These are phyloP conservation scores for Aphanomyces stellatus DNA, from an alignment of 352 stramenopile genomes.

Conservation along the genomic window DNA sequence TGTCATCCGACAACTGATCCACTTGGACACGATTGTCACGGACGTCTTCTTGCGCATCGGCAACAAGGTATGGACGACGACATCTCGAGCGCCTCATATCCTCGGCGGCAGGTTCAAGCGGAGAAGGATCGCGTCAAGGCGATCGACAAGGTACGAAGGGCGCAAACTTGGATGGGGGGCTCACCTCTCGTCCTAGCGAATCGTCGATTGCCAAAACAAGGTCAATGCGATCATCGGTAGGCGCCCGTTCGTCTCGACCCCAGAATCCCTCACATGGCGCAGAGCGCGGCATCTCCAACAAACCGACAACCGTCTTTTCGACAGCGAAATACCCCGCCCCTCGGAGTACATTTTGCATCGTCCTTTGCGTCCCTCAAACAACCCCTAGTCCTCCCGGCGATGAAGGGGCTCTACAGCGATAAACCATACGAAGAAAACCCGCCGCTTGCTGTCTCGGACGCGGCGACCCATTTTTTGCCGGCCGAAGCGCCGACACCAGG, in stretches of 20 bases:
- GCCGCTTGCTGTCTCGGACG: slow-evolving; percentile 55
- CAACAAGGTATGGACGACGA: slow-evolving; percentile 49
- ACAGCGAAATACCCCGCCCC: slow-evolving; percentile 81
- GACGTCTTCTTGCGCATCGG: slow-evolving; percentile 76
- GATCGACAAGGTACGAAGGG: slow-evolving; percentile 34
- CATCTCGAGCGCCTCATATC: background rate
- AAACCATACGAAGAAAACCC: slow-evolving; percentile 74
- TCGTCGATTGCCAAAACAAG: slow-evolving; percentile 73
- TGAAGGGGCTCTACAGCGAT: slow-evolving; percentile 76
- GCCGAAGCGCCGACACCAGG: slow-evolving; percentile 60
- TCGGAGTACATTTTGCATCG: slow-evolving; percentile 23
- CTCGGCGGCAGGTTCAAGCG: slow-evolving; percentile 9
- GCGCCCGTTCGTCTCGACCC: background rate
- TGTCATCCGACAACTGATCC: slow-evolving; percentile 74
- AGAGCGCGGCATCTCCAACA: slow-evolving; percentile 68
- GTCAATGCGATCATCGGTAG: slow-evolving; percentile 52
- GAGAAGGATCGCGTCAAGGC: slow-evolving; percentile 71
- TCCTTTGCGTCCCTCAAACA: background rate
- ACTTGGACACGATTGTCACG: slow-evolving; percentile 73
- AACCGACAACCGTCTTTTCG: slow-evolving; percentile 83
- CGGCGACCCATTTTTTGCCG: slow-evolving; percentile 76
- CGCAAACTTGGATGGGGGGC: too few species aligned
- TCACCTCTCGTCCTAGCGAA: too few species aligned
- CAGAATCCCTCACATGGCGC: slow-evolving; percentile 12
- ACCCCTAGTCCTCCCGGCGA: slow-evolving; percentile 32